Conservation (phyloP, 805 yeast genomes). For the Wickerhamomyces queroliae region DNA sequence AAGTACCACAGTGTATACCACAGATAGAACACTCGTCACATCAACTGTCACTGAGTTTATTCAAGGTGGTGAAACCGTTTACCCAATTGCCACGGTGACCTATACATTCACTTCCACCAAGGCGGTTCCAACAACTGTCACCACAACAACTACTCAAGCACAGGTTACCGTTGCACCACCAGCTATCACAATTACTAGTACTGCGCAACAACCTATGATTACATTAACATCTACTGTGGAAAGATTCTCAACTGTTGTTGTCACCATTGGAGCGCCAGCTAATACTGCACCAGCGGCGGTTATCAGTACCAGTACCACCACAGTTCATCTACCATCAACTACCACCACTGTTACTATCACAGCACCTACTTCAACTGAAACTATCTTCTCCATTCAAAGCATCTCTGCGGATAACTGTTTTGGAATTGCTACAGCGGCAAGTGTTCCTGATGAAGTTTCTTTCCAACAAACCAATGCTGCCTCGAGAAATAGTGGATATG, state of each 20-base stretch:
- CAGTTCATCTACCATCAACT: neutral
- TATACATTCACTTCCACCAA: constrained; percentile 4
- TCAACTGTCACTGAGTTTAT: constrained; percentile 12
- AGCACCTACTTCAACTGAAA: neutral
- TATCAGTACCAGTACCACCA: too few relatives aligned
- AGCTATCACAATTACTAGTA: neutral
- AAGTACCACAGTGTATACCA: constrained; percentile 9
- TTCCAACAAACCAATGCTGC: too few relatives aligned
- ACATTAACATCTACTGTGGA: neutral
- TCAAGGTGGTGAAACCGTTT: constrained; percentile 6
- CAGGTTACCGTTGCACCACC: constrained; percentile 1
- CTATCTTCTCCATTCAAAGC: constrained; percentile 4
- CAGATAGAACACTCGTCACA: constrained; percentile 4
- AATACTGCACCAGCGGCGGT: too few relatives aligned
- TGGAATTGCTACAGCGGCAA: too few relatives aligned
- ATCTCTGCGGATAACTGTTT: neutral
- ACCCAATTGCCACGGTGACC: constrained; percentile 14
- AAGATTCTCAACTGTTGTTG: neutral
- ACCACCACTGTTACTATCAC: constrained; percentile 1
- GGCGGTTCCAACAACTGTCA: neutral
- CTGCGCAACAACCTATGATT: neutral
- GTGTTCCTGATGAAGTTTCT: too few relatives aligned
- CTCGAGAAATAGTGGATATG: too few relatives aligned
- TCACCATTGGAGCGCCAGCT: neutral
- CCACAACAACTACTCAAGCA: neutral